A percentile compares a stretch with the other conserved stretches of the same genome.
These are phyloP conservation scores for Mycena vitilis DNA, from an alignment of 768 basidiomycete genomes.

Conservation along the genomic window DNA sequence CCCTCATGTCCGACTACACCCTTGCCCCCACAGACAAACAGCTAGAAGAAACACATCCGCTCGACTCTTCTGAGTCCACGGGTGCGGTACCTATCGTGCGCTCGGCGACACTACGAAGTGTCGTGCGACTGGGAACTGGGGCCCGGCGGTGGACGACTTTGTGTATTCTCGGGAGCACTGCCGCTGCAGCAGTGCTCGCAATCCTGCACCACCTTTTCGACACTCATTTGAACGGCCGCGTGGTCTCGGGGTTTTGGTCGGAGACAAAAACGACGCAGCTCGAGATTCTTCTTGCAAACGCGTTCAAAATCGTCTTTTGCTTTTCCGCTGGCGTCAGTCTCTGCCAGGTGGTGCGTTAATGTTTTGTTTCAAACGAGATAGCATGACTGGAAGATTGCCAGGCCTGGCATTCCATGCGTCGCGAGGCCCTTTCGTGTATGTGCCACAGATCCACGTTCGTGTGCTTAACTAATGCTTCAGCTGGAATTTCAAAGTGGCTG, in stretches of 20 bases:
- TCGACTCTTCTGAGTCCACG: too few relatives aligned
- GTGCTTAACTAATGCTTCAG: background rate
- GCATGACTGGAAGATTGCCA: background rate
- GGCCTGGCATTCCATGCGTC: slow-evolving; percentile 11
- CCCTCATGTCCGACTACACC: too few relatives aligned
- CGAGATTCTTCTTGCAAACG: background rate
- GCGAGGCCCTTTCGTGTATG: slow-evolving; percentile 1
- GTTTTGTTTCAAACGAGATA: background rate
- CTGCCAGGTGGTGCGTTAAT: slow-evolving; percentile 4
- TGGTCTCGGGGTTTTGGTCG: slow-evolving; percentile 6
- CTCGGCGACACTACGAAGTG: too few relatives aligned
- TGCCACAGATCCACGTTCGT: background rate
- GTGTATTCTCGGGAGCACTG: slow-evolving; percentile 6
- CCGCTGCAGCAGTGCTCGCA: background rate
- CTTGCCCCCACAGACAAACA: too few relatives aligned
- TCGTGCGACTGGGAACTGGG: background rate
- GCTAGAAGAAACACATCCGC: too few relatives aligned
- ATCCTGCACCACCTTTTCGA: slow-evolving; percentile 7
- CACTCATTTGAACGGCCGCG: background rate
- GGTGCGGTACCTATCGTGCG: too few relatives aligned
- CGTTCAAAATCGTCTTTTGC: slow-evolving; percentile 11
- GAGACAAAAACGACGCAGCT: background rate
- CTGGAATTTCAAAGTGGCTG: background rate
- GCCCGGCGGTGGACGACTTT: slow-evolving; percentile 6
- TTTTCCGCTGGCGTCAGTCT: slow-evolving; percentile 15